These are phyloP conservation scores for Microdochium bolleyi DNA, from an alignment of 2,329 filamentous ascomycete species.

Conservation along the genomic window DNA sequence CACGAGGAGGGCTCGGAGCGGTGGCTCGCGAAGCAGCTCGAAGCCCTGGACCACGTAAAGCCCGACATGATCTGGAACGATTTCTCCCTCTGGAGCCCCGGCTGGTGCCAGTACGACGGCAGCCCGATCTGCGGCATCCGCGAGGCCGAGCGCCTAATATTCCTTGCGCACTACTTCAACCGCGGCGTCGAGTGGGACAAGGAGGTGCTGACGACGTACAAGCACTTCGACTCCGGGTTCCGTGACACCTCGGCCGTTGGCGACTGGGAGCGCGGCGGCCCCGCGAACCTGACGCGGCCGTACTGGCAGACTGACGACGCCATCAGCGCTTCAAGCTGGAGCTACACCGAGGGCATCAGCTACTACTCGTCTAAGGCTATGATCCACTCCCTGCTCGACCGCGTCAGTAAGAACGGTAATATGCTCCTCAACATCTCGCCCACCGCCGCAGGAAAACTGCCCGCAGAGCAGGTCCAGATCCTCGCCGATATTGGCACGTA, in stretches of 20 bases:
- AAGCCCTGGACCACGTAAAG: conserved; percentile 7
- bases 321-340: conserved; percentile 8
- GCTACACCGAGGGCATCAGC: conserved; percentile 8
- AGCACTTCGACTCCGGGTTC: conserved; percentile 7
- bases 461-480: conserved; percentile 4
- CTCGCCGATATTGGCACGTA: conserved; percentile 5
- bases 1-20: conserved; percentile 6
- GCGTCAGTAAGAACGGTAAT: neutral
- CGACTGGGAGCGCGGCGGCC: conserved; percentile 8
- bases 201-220: conserved; percentile 9
- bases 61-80: conserved; percentile 10
- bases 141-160: conserved; percentile 6
- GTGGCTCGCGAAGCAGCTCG: conserved; percentile 8
- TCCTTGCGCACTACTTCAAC: conserved; percentile 9
- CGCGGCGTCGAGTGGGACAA: conserved; percentile 7
- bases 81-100: conserved; percentile 7
- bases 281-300: conserved; percentile 6
- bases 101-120: conserved; percentile 4
- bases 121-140: conserved; percentile 5
- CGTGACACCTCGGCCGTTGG: conserved; percentile 8
- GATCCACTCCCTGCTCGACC: neutral
- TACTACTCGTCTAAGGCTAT: conserved; percentile 7
- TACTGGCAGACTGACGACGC: conserved; percentile 9
- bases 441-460: neutral
- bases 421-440: neutral